Conservation (phyloP, 2,329 filamentous ascomycete species). For the Fusarium sp. region DNA sequence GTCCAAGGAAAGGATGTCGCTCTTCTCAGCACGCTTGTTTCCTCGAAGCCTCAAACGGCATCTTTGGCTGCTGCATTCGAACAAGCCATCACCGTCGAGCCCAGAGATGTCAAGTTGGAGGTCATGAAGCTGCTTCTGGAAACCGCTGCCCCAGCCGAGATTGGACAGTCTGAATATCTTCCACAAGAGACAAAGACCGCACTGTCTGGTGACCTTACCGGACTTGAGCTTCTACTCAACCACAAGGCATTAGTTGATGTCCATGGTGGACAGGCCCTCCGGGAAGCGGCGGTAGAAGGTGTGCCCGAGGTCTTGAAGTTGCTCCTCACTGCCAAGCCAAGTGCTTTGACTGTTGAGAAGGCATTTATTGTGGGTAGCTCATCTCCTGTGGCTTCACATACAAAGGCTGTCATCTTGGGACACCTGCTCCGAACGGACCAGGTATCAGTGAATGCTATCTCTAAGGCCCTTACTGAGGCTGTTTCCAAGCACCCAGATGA, state of each 20-base stretch:
- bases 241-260: constrained; percentile 22
- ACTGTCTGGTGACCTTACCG: not conserved
- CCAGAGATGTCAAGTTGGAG: not conserved
- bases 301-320: constrained; percentile 7
- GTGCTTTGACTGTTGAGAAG: not conserved
- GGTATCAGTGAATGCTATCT: not conserved
- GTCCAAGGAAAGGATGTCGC: not conserved
- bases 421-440: not conserved
- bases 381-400: not conserved
- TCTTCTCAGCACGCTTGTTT: not conserved
- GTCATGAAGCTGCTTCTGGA: not conserved
- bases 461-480: not conserved
- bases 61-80: constrained; percentile 6
- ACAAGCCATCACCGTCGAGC: not conserved
- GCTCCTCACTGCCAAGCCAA: not conserved
- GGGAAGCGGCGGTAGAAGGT: constrained; percentile 3
- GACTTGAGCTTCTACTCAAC: not conserved
- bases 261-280: constrained; percentile 1
- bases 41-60: rapidly evolving
- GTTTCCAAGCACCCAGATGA: constrained; percentile 11
- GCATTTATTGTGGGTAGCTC: constrained; percentile 12
- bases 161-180: constrained; percentile 15
- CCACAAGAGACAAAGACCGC: constrained; percentile 2
- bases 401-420: constrained; percentile 8
- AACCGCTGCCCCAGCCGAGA: not conserved